Evolutionary conservation across 169 alveolate species (phyloP).

Genomic region (Eimeria maxima): DNA sequence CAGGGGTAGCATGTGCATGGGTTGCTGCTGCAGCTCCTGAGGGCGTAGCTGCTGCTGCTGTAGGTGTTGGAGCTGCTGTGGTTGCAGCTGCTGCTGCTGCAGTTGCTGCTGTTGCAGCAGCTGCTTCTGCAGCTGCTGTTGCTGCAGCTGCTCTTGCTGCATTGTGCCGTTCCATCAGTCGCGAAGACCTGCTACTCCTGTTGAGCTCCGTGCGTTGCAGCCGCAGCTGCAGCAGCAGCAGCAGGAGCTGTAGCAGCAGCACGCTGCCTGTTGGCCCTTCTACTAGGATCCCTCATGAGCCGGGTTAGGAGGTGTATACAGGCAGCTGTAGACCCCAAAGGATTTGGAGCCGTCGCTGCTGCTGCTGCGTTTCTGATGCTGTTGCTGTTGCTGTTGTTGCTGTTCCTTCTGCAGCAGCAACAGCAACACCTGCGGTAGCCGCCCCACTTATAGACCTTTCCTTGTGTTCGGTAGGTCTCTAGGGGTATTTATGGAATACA

Average conservation of each 20-base stretch:
- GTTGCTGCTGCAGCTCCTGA: conserved; percentile 20
- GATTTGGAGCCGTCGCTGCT: not conserved
- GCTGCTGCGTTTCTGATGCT: not conserved
- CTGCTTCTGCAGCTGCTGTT: conserved; percentile 18
- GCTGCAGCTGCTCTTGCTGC: not conserved
- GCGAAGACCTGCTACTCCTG: conserved; percentile 38
- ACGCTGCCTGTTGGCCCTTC: not conserved
- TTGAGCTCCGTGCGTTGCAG: not conserved
- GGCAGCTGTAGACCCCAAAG: not conserved
- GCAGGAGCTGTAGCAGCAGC: conserved; percentile 37
- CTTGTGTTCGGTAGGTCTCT: not conserved
- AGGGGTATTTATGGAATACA: not conserved
- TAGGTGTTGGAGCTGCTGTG: conserved; percentile 30
- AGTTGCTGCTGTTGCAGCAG: conserved; percentile 15
- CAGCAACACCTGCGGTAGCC: not conserved
- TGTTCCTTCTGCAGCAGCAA: not conserved
- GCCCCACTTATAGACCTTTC: not conserved
- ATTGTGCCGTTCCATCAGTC: not conserved
- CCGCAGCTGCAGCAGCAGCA: not conserved
- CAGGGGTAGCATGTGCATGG: not conserved
- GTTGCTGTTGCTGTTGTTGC: conserved; percentile 19
- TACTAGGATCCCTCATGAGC: not conserved
- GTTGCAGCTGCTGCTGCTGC: conserved; percentile 30
- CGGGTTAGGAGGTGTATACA: not conserved
- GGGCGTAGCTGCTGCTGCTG: conserved; percentile 34